Base-by-base conservation (phyloP, 345 rosid species). In the Brassica nigra region DNA sequence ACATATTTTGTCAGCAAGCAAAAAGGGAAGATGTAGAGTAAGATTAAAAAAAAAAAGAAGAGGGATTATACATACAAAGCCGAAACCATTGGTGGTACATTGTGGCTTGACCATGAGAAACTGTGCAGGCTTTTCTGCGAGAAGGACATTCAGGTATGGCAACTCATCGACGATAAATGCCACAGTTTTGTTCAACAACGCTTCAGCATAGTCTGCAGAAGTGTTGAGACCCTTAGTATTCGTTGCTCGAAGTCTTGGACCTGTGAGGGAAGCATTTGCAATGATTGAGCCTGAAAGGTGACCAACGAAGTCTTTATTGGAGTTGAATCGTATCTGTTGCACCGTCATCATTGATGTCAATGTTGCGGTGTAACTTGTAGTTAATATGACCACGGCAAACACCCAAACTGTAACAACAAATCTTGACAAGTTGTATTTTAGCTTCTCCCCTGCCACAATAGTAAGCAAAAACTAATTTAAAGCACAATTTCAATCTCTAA, bases 361-460 rank as follows among this genome's bases (percentile, higher is more conserved):
- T 20, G 84, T 87, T 34, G 92, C 90, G 1, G 86, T 86, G 59
- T 89, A 89, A 63, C 90, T 87, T 62, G 86, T 69, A 1, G 88
- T 76, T 20, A 88, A 36, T 61, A 87, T 85, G 5, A 88, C 83
- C 9, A 87, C 89, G 28, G 81, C 81, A 69, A 86, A 86, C 16
- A 81, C n/a, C 92, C 94, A 87, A 66, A 90, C 75, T 23, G 83
- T 85, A 68, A 90, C 71, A 65, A 88, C 87, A 71, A 87, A 73
- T 23, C 27, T 23, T 23, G 27, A 23, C 27, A 23, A 23, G 27
- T 23, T 23, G 27, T 23, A 23, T 23, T 77, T n/a, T 47, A 86
- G 70, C 59, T 23, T 86, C 72, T 90, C 90, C 73, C 92, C 87
- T 90, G 76, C 39, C 62, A 69, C 14, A 30, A 16, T 4, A 18